Conservation (phyloP, 164 flowering plant genomes). For the Umbellularia californica region DNA sequence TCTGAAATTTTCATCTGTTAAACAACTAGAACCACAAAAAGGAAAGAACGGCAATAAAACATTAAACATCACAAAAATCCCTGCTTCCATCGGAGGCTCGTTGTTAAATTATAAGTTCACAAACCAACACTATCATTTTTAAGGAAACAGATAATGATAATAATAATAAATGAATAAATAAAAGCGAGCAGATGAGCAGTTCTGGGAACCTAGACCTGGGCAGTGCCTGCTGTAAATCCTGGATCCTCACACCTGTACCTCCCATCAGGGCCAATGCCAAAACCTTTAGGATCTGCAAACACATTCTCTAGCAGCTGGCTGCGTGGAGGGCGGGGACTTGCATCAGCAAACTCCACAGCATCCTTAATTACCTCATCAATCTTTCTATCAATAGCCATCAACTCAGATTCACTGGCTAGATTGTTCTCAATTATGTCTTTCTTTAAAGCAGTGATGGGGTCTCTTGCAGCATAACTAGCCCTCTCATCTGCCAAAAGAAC, state of each 20-base stretch:
- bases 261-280: conserved; percentile 94
- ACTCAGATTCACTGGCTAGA: conserved; percentile 62
- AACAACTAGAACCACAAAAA: neutral
- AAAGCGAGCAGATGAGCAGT: neutral
- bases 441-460: conserved; percentile 81
- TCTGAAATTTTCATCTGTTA: neutral
- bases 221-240: conserved; percentile 78
- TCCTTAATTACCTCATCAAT: conserved; percentile 85
- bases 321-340: conserved; percentile 71
- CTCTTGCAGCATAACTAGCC: conserved; percentile 76
- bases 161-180: no score
- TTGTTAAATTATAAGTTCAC: neutral
- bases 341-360: conserved; percentile 88
- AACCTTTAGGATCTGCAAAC: conserved; percentile 36
- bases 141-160: neutral
- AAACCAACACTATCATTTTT: neutral
- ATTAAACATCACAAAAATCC: neutral
- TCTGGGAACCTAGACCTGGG: conserved; percentile 52
- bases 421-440: conserved; percentile 71
- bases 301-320: conserved; percentile 89
- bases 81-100: neutral
- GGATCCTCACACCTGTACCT: conserved; percentile 67
- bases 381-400: conserved; percentile 80
- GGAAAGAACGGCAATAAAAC: neutral
- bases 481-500: conserved; percentile 68